A percentile compares a stretch with the other conserved stretches of the same genome.
phyloP scores from a whole-genome alignment of 2,329 filamentous ascomycete species.

The Fonsecaea erecta region DNA sequence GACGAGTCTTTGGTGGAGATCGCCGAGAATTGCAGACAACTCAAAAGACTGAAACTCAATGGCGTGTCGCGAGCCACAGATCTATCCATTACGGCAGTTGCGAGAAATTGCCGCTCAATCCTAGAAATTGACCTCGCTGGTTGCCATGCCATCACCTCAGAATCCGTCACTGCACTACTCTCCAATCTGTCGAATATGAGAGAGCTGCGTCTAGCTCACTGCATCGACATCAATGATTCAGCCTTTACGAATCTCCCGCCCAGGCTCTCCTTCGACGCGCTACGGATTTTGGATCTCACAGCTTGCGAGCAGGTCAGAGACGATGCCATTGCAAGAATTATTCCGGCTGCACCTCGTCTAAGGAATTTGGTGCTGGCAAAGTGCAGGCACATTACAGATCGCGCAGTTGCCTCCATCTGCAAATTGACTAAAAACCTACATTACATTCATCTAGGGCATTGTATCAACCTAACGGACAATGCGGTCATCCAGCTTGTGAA shows the following conservation, averaged over 20 bases:
- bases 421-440: slow-evolving; percentile 93
- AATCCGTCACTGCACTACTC: slow-evolving; percentile 80
- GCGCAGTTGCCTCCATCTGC: slow-evolving; percentile 83
- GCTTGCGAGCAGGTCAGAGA: slow-evolving; percentile 85
- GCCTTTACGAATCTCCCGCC: slow-evolving; percentile 81
- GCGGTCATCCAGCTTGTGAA: slow-evolving; percentile 84
- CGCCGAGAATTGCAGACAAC: slow-evolving; percentile 78
- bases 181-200: slow-evolving; percentile 80
- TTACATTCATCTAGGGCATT: slow-evolving; percentile 95
- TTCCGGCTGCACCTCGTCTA: slow-evolving; percentile 81
- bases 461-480: slow-evolving; percentile 84
- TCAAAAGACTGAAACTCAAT: slow-evolving; percentile 96
- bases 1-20: slow-evolving; percentile 83
- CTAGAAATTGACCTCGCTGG: slow-evolving; percentile 95
- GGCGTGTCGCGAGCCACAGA: slow-evolving; percentile 86
- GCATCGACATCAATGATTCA: slow-evolving; percentile 80
- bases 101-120: slow-evolving; percentile 85
- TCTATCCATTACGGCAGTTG: slow-evolving; percentile 80
- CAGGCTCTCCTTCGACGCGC: slow-evolving; percentile 75
- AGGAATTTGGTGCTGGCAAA: slow-evolving; percentile 94
- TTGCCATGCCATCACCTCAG: slow-evolving; percentile 78
- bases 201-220: slow-evolving; percentile 85
- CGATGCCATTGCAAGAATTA: slow-evolving; percentile 83
- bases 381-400: slow-evolving; percentile 89
- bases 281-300: slow-evolving; percentile 91